phyloP scores from a whole-genome alignment of 1,284 basidiomycete species.

The Caloboletus firmus region DNA sequence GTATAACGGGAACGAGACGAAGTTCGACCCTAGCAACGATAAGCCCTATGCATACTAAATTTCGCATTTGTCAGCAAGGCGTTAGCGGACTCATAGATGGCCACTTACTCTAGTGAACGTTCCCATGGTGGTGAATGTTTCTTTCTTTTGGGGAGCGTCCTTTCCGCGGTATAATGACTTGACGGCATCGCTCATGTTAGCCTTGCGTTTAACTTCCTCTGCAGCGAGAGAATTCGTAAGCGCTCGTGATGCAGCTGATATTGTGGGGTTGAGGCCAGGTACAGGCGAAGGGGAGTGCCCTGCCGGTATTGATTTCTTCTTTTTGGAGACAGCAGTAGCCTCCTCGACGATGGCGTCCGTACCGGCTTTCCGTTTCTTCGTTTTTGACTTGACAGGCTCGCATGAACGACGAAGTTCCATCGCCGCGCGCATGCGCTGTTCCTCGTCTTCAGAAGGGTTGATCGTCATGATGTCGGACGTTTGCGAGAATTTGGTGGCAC shows the following conservation, averaged over 20 bases:
- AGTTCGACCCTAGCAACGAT: not conserved
- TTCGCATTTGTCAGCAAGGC: constrained; percentile 1
- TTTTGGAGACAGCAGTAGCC: constrained; percentile 32
- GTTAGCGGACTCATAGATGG: not conserved
- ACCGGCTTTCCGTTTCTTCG: constrained; percentile 66
- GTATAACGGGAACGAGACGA: constrained; percentile 2
- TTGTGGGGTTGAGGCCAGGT: constrained; percentile 49
- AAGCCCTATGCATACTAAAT: constrained; percentile 22
- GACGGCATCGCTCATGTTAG: constrained; percentile 72
- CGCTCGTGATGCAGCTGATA: constrained; percentile 58
- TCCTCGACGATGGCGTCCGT: constrained; percentile 37
- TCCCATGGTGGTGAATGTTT: constrained; percentile 81
- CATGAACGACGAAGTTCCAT: constrained; percentile 57
- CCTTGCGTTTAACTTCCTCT: constrained; percentile 75
- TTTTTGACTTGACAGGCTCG: constrained; percentile 55
- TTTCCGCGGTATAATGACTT: constrained; percentile 65
- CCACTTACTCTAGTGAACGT: constrained; percentile 76
- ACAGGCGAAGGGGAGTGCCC: constrained; percentile 24
- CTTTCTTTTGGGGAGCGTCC: constrained; percentile 55
- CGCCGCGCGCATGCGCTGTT: constrained; percentile 48
- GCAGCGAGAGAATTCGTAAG: constrained; percentile 62
- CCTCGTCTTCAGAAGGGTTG: constrained; percentile 65
- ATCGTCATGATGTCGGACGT: constrained; percentile 54
- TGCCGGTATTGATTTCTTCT: constrained; percentile 43
- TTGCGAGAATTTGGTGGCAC: constrained; percentile 64